Base-by-base conservation (phyloP, 208 protist genomes). In the Phytomonas sp. region DNA sequence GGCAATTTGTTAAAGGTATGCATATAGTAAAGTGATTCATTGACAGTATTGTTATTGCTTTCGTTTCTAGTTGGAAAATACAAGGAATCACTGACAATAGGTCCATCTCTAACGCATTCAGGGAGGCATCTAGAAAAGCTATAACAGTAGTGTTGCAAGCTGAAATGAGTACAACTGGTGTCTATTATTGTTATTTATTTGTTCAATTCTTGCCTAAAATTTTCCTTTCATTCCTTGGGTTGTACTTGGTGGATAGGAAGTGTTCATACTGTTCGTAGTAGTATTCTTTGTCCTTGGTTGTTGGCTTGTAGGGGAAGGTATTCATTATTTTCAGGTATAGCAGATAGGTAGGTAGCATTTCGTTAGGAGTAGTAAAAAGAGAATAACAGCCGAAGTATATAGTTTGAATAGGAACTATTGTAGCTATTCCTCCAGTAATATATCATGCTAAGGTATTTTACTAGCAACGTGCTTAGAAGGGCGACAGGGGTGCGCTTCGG, bases 21-120 rank as follows among this genome's bases (percentile, higher is more conserved):
- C 4, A 67, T 33, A 43, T 32, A 23, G 29, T 13, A n/a, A 43
- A 3, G 62, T 60, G 5, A 66, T 65, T 62, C 51, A 66, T 32
- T 33, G 13, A 29, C 60, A 6, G 28, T 72, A 29, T 51, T 74
- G 26, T 62, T 36, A 60, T 70, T 72, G 8, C 66, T 36, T 66
- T 51, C 40, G 9, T 51, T 51, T 51, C 20, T 20, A 51, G 40
- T 51, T 51, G 40, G 20, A 51, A 51, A 51, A 51, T 51, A 15
- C 4, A 51, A 51, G 20, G 13, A 51, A 51, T 23, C 3, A 51
- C 13, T 51, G 40, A 51, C 40, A 20, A 51, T 23, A 3, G 20
- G 20, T 6, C 20, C 40, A 51, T 15, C 13, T 23, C 40, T 51
- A 17, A 20, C 2, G 7, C 13, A 51, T 51, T 51, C 40, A 51